Base-by-base conservation (phyloP, 768 basidiomycete species). In the Leccinum sublutescens region DNA sequence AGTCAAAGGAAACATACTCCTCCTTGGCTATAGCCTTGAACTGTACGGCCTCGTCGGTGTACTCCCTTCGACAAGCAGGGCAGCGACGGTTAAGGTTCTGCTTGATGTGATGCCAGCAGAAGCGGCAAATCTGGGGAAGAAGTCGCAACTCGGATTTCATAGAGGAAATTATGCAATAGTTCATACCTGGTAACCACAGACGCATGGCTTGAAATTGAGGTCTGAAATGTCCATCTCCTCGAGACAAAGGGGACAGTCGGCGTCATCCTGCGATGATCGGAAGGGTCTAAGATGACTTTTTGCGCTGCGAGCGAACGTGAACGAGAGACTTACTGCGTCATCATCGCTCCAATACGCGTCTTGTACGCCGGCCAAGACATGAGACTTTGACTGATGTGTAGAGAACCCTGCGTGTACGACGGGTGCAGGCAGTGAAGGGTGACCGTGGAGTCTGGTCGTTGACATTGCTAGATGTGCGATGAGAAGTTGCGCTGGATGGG, bases 211-310 rank as follows among this genome's bases (percentile, higher is more conserved):
- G 80, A 99, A 99, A 79, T 96, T 96, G 75, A 98, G 85, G 83
- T 99, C 97, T 52, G 94, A 94, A 66, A 98, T 86, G 78, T 98
- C 97, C 89, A 99, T 94, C 79, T 97, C 95, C 71, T 98, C 96
- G 48, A 98, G 86, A 77, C 97, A 99, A 60, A 99, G 85, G 49
- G 97, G 93, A 78, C 97, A 99, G 69, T 98, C 97, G 62, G 91
- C 91, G 70, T 98, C 95, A 73, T 98, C 96, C 96, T 98, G 66
- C 2, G 63, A 55, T 55, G 52, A 67, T 67, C 70, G 57, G 61
- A 36, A n/a, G 52, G 50, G 55, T 62, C 48, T 57, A 56, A 64
- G 40, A 62, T 62, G 54, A 61, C 36, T 59, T 52, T 48, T 57
- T 53, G 63, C 38, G 38, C 57, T 40, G 62, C 54, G 40, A 63